A percentile compares a stretch with the other conserved stretches of the same genome.
Conservation (phyloP, 2,329 filamentous ascomycete genomes). For the Fusarium temperatum region DNA sequence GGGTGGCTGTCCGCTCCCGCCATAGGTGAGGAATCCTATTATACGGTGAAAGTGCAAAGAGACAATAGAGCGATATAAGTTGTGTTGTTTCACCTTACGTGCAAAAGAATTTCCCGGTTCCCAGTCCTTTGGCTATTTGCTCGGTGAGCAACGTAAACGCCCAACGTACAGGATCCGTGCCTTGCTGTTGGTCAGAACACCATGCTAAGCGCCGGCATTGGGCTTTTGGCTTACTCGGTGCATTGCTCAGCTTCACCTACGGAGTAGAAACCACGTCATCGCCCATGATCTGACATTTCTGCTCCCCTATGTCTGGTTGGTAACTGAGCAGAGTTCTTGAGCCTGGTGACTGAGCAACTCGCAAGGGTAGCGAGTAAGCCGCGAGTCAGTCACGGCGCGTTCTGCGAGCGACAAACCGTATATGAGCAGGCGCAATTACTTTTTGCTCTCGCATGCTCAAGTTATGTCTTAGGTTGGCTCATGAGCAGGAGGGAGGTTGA, state of each 20-base stretch:
- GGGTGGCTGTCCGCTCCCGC: rapidly evolving
- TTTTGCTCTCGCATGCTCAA: neutral
- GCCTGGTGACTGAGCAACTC: neutral
- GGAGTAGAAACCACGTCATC: rapidly evolving
- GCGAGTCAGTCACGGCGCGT: too few relatives aligned
- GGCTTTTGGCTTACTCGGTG: neutral
- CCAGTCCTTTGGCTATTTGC: rapidly evolving
- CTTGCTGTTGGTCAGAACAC: rapidly evolving
- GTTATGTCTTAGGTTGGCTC: rapidly evolving
- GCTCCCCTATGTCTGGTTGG: rapidly evolving
- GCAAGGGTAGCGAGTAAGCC: neutral
- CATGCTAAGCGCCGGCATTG: neutral
- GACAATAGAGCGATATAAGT: rapidly evolving
- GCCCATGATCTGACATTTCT: neutral
- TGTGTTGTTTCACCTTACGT: too few relatives aligned
- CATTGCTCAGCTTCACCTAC: rapidly evolving
- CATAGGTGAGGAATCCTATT: rapidly evolving
- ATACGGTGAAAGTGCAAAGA: neutral
- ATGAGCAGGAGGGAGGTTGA: neutral
- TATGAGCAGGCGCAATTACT: rapidly evolving
- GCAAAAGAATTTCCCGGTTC: rapidly evolving
- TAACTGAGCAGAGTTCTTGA: rapidly evolving
- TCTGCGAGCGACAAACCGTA: too few relatives aligned
- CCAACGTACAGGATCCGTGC: rapidly evolving
- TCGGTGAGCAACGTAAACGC: neutral